These are phyloP conservation scores for Paramarasmius palmivorus DNA, from an alignment of 1,284 basidiomycete genomes.

Conservation along the genomic window DNA sequence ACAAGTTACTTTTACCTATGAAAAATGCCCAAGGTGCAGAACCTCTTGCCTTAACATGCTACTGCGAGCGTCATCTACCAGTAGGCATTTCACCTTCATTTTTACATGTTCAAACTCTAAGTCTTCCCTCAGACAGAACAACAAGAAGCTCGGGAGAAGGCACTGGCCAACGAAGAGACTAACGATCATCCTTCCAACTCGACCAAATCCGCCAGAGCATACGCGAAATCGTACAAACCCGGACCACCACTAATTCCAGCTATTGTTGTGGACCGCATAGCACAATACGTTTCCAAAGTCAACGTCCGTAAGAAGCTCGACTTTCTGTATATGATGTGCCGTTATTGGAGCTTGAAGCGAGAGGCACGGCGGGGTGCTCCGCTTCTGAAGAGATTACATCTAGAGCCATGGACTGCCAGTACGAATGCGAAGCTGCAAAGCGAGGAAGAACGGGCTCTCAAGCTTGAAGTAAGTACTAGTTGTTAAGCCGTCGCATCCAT, in stretches of 20 bases:
- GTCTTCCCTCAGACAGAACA: constrained; percentile 58
- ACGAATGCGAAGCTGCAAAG: constrained; percentile 66
- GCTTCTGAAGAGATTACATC: constrained; percentile 88
- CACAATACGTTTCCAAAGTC: constrained; percentile 77
- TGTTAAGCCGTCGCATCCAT: neutral
- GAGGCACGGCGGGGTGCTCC: constrained; percentile 94
- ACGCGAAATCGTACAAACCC: constrained; percentile 78
- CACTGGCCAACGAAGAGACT: constrained; percentile 52
- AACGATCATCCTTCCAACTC: constrained; percentile 38
- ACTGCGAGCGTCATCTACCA: constrained; percentile 88
- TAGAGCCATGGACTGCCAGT: constrained; percentile 96
- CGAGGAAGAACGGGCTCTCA: constrained; percentile 83
- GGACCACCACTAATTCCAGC: constrained; percentile 77
- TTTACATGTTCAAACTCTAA: neutral
- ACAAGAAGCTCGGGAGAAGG: constrained; percentile 56
- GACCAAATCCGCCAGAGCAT: constrained; percentile 76
- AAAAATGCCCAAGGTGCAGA: constrained; percentile 78
- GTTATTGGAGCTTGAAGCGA: constrained; percentile 97
- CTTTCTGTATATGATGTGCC: constrained; percentile 79
- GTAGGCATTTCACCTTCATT: constrained; percentile 51
- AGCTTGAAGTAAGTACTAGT: constrained; percentile 66
- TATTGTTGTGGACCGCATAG: constrained; percentile 74
- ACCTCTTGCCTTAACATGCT: constrained; percentile 71
- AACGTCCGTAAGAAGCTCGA: constrained; percentile 76
- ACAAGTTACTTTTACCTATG: constrained; percentile 85